Evolutionary conservation across 2,329 filamentous ascomycete genomes (phyloP).

Genomic region (Corniculantispora saksenae): DNA sequence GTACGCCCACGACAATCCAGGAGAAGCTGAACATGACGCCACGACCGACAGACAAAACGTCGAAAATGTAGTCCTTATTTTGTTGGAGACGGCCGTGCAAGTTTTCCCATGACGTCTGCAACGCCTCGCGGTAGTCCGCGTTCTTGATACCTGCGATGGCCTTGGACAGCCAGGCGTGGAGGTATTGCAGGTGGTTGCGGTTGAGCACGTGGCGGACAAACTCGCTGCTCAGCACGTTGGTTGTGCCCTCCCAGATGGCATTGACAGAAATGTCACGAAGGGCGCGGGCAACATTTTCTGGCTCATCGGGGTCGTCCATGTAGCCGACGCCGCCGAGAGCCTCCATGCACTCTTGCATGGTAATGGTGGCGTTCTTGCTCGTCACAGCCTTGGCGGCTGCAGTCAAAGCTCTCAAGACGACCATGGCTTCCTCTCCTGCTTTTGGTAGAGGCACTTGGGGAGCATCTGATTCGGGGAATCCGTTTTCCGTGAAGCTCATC

Average conservation of each 20-base stretch:
- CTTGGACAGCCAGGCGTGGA: slow-evolving; percentile 9
- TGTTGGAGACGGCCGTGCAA: background rate
- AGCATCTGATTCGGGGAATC: background rate
- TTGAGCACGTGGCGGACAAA: slow-evolving; percentile 20
- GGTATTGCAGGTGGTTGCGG: slow-evolving; percentile 7
- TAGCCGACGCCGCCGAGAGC: slow-evolving; percentile 22
- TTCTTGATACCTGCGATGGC: slow-evolving; percentile 1
- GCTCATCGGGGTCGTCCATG: slow-evolving; percentile 23
- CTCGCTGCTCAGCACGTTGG: slow-evolving; percentile 23
- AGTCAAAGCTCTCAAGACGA: slow-evolving; percentile 17
- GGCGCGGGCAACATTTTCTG: slow-evolving; percentile 19
- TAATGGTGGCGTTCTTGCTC: slow-evolving; percentile 17
- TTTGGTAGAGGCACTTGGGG: slow-evolving; percentile 1
- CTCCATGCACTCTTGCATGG: slow-evolving; percentile 22
- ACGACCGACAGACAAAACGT: slow-evolving; percentile 13
- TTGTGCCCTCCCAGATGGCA: slow-evolving; percentile 23
- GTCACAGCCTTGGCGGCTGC: slow-evolving; percentile 20
- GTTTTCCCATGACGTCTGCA: slow-evolving; percentile 3
- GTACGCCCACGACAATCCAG: slow-evolving; percentile 16
- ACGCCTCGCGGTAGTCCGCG: background rate
- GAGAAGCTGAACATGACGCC: slow-evolving; percentile 21
- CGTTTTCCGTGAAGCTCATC: slow-evolving; percentile 22
- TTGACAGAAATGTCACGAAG: slow-evolving; percentile 20
- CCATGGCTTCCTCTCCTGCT: slow-evolving; percentile 11
- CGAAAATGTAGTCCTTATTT: slow-evolving; percentile 10